These are phyloP conservation scores for Fusarium acutatum DNA, from an alignment of 2,329 filamentous ascomycete genomes.

Conservation along the genomic window DNA sequence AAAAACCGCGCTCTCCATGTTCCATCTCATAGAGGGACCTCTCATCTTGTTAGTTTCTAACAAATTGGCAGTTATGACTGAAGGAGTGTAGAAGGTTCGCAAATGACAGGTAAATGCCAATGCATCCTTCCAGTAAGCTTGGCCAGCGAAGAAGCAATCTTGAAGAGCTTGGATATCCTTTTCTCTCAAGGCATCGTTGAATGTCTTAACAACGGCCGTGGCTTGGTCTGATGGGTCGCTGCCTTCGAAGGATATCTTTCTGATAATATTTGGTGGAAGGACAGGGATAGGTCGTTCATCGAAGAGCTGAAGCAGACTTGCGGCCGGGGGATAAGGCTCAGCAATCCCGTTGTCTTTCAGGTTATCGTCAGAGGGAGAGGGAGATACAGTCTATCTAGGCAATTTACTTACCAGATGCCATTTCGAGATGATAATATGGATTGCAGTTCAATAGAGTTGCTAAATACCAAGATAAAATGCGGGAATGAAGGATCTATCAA, in stretches of 20 bases:
- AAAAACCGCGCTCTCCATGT: slow-evolving; percentile 11
- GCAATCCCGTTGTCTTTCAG: fast-evolving
- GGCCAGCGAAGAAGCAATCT: slow-evolving; percentile 5
- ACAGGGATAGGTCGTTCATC: slow-evolving; percentile 7
- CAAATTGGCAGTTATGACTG: not conserved
- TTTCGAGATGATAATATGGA: fast-evolving
- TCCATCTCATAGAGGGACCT: not conserved
- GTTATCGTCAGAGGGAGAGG: not conserved
- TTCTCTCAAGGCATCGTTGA: not conserved
- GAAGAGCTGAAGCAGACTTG: slow-evolving; percentile 3
- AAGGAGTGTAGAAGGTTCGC: slow-evolving; percentile 3
- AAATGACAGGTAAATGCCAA: slow-evolving; percentile 27
- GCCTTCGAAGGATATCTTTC: not conserved
- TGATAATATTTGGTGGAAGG: not conserved
- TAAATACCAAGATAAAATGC: not conserved
- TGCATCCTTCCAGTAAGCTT: slow-evolving; percentile 28
- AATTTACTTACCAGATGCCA: not conserved
- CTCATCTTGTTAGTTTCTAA: not conserved
- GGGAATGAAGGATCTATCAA: too few relatives aligned
- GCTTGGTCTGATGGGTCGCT: not conserved
- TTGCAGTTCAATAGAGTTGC: fast-evolving
- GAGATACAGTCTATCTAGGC: fast-evolving
- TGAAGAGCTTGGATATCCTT: not conserved
- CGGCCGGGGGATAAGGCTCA: not conserved
- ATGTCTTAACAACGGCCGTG: not conserved